Evolutionary conservation across 495 filamentous ascomycete genomes (phyloP).

Genomic region (Lophiostoma macrostomum): DNA sequence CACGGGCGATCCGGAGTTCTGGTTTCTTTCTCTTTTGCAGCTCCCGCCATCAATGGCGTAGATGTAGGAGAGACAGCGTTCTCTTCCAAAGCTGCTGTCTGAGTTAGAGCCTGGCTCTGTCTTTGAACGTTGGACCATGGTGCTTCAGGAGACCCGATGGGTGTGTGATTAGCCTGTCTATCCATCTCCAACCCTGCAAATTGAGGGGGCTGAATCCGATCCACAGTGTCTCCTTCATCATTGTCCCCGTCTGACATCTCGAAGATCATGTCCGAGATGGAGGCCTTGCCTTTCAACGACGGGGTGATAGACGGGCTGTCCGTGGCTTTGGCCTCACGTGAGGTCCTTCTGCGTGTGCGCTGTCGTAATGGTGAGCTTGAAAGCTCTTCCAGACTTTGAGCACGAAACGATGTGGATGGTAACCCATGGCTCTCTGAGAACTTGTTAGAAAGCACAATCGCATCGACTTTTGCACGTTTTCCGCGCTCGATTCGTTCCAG

Average conservation of each 20-base stretch:
- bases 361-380: slow-evolving; percentile 53
- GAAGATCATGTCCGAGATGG: slow-evolving; percentile 78
- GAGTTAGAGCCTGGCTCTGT: slow-evolving; percentile 10
- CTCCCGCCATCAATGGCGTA: background rate
- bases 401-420: slow-evolving; percentile 47
- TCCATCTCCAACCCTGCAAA: background rate
- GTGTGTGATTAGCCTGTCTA: slow-evolving; percentile 1
- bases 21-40: slow-evolving; percentile 8
- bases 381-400: slow-evolving; percentile 57
- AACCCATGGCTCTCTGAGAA: slow-evolving; percentile 59
- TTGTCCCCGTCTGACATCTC: slow-evolving; percentile 83
- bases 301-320: slow-evolving; percentile 47
- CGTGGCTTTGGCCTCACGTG: slow-evolving; percentile 44
- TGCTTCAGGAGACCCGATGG: slow-evolving; percentile 20
- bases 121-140: slow-evolving; percentile 16
- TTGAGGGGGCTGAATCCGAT: background rate
- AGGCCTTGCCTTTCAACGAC: slow-evolving; percentile 60
- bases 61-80: background rate
- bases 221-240: background rate
- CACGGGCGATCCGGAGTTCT: slow-evolving; percentile 52
- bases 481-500: slow-evolving; percentile 52
- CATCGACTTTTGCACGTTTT: slow-evolving; percentile 56
- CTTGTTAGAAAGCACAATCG: slow-evolving; percentile 56
- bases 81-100: background rate
- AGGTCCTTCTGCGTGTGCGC: slow-evolving; percentile 50